A percentile compares a stretch with the other conserved stretches of the same genome.
These are phyloP conservation scores for Castanea sativa DNA, from an alignment of 306 rosid species.

Conservation along the genomic window DNA sequence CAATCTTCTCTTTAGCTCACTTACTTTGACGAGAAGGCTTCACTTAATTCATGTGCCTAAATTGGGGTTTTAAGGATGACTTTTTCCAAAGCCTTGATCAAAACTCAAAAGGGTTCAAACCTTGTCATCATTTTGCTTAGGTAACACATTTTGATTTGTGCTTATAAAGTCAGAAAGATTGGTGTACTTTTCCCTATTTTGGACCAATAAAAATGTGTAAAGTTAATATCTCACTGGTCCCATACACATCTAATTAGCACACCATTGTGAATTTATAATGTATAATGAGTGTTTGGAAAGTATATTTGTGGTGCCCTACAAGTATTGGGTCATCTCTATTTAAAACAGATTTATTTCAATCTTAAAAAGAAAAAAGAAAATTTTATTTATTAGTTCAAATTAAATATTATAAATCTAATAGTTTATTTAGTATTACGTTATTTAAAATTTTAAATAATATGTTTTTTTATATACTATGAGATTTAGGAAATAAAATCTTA, in stretches of 20 bases:
- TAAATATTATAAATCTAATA: too few species aligned
- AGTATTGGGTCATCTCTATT: too few species aligned
- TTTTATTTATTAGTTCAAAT: too few species aligned
- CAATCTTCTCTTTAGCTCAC: conserved; percentile 3
- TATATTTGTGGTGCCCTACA: too few species aligned
- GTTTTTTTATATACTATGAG: too few species aligned
- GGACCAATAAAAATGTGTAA: conserved; percentile 10
- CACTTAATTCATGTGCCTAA: conserved; percentile 9
- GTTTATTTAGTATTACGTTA: too few species aligned
- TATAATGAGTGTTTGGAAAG: too few species aligned
- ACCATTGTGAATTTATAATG: too few species aligned
- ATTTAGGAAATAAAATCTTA: too few species aligned
- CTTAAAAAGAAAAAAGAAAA: too few species aligned
- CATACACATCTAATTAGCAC: background rate
- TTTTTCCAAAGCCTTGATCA: conserved; percentile 13
- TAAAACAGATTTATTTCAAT: too few species aligned
- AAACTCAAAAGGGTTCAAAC: background rate
- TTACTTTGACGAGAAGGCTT: conserved; percentile 37
- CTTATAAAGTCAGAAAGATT: background rate
- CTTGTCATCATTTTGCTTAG: conserved; percentile 16
- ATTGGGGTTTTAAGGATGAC: background rate
- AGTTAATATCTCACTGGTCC: conserved; percentile 12
- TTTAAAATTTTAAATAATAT: too few species aligned
- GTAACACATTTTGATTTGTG: background rate
- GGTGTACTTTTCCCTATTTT: conserved; percentile 5